Conservation (phyloP, 345 rosid genomes). For the Lepidium aucheri region DNA sequence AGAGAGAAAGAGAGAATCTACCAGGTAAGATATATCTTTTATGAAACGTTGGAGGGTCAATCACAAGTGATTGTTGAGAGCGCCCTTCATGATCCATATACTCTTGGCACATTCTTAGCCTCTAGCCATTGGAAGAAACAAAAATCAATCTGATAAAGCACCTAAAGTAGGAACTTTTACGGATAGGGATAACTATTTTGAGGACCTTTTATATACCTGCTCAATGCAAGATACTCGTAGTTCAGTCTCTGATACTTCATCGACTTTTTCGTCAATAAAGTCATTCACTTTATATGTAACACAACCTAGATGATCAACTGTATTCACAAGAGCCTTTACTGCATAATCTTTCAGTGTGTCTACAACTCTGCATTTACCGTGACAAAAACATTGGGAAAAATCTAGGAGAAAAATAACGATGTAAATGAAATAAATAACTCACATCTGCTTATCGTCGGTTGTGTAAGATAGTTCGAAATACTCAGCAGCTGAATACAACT, state of each 20-base stretch:
- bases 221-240: constrained; percentile 72
- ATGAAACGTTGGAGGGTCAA: constrained; percentile 74
- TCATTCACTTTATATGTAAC: constrained; percentile 80
- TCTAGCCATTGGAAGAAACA: constrained; percentile 41
- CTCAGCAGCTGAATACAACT: constrained; percentile 91
- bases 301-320: constrained; percentile 96
- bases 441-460: constrained; percentile 76
- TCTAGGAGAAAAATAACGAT: not conserved
- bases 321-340: constrained; percentile 81
- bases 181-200: not conserved
- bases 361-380: constrained; percentile 53
- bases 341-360: constrained; percentile 92
- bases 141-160: not conserved
- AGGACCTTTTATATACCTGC: constrained; percentile 42
- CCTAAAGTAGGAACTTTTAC: not conserved
- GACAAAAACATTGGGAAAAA: not conserved
- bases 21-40: constrained; percentile 90
- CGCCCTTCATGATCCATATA: constrained; percentile 80
- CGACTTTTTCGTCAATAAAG: constrained; percentile 77
- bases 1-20: constrained; percentile 36
- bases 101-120: constrained; percentile 77
- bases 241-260: constrained; percentile 70
- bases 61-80: constrained; percentile 69
- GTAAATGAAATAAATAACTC: constrained; percentile 19
- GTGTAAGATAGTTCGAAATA: constrained; percentile 84